Conservation (phyloP, 2,329 filamentous ascomycete genomes). For the Stemphylium vesicarium region DNA sequence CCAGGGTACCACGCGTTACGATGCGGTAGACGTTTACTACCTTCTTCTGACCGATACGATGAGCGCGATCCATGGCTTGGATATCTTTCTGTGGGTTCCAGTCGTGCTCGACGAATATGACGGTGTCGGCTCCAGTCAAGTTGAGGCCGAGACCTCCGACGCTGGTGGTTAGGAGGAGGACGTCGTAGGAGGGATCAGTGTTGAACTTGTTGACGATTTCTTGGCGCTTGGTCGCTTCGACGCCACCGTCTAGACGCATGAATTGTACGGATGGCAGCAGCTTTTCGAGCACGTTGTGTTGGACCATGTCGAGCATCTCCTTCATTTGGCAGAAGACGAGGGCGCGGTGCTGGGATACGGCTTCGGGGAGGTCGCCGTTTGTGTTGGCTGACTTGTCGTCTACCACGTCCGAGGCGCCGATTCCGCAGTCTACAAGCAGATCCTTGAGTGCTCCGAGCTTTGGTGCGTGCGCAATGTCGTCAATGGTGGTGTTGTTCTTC, state of each 20-base stretch:
- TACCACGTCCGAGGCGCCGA: conserved; percentile 66
- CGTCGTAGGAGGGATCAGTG: conserved; percentile 94
- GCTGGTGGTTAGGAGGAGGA: conserved; percentile 89
- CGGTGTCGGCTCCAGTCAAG: conserved; percentile 93
- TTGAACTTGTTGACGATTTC: conserved; percentile 99
- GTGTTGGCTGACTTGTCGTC: conserved; percentile 54
- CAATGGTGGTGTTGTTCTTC: conserved; percentile 79
- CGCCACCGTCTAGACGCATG: conserved; percentile 89
- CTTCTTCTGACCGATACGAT: conserved; percentile 99
- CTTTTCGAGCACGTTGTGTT: conserved; percentile 87
- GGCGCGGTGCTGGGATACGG: conserved; percentile 93
- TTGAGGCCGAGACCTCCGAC: conserved; percentile 95
- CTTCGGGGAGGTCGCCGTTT: conserved; percentile 68
- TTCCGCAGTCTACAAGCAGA: conserved; percentile 96
- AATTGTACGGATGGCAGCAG: conserved; percentile 93
- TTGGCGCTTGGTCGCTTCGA: conserved; percentile 91
- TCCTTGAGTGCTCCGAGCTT: conserved; percentile 91
- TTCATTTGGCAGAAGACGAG: conserved; percentile 99
- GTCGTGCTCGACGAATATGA: conserved; percentile 99
- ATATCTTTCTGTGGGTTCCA: conserved; percentile 99
- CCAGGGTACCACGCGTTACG: conserved; percentile 91
- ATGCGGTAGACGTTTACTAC: conserved; percentile 98
- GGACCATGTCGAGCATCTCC: conserved; percentile 99
- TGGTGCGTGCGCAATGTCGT: conserved; percentile 86
- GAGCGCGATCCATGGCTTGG: conserved; percentile 97